Evolutionary conservation across 306 rosid genomes (phyloP), one percentile per base, ranked within the genome.

Genomic region (Vachellia collinsii): DNA sequence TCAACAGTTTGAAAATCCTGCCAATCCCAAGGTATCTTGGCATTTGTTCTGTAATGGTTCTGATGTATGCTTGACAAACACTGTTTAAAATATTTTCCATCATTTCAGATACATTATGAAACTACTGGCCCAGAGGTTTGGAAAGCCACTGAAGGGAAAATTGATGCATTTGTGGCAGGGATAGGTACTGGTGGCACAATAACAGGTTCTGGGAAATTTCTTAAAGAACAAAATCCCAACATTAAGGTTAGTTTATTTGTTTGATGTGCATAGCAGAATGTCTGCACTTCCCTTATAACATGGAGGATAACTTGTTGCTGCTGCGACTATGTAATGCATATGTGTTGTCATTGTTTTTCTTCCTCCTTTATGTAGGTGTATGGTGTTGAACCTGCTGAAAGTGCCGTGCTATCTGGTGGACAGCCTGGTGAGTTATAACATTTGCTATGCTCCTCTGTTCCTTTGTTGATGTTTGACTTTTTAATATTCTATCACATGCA

Each of bases 41-140:
- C 66, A 65, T 54, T 48, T 75, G 6, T 75, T 53, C 43, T 68
- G 50, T 76, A 50, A 76, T 53, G 69, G 17, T 16, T 75, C 23
- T 69, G 44, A 58, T 41, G 12, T 76, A 70, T 23, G 68, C 65
- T 83, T 76, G 72, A 61, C 47, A 56, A 48, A 38, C 76, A 37
- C 69, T 76, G 67, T 34, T 36, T 61, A 41, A 78, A 50, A 16
- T 44, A 44, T 62, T 56, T 68, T 48, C 72, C 53, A 37, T 74
- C n/a, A 8, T 66, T 41, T 56, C 78, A 93, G 97, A 12, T 93
- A 29, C 97, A 93, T 81, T 93, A 91, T 76, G 92, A 93, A 86
- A 88, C 97, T 69, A 93, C 97, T 12, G 94, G 97, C 85, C 97
- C 97, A 7, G 94, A 91, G 88, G 88, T 93, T 70, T 93, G 97